These are phyloP conservation scores for Dactylellina haptotyla DNA, from an alignment of 2,329 filamentous ascomycete species.

Conservation along the genomic window DNA sequence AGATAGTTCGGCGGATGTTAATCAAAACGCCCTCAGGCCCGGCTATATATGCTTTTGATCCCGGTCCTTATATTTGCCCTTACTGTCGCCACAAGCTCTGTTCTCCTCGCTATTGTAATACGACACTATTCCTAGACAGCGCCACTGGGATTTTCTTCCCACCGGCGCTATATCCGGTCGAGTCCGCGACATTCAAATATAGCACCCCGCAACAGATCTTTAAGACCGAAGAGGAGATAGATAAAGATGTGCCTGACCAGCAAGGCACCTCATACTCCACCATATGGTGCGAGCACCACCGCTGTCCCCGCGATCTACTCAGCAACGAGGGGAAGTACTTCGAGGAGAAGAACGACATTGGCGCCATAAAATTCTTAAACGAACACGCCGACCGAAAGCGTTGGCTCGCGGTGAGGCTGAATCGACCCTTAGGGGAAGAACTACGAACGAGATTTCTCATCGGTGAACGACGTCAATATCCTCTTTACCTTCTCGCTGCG, in stretches of 20 bases:
- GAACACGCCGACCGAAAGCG: constrained; percentile 22
- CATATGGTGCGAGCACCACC: constrained; percentile 39
- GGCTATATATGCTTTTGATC: neutral
- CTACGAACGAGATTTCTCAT: constrained; percentile 16
- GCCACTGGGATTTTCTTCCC: constrained; percentile 30
- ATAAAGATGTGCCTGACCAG: neutral
- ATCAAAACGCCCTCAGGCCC: no score
- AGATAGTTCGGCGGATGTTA: constrained; percentile 5
- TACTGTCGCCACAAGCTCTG: constrained; percentile 30
- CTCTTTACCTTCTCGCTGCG: constrained; percentile 20
- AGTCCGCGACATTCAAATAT: constrained; percentile 19
- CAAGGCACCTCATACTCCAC: constrained; percentile 29
- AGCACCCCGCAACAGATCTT: neutral
- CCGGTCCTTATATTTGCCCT: constrained; percentile 9
- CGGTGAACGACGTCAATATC: constrained; percentile 19
- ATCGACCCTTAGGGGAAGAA: neutral
- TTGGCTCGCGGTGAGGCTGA: constrained; percentile 7
- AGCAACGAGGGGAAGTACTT: neutral
- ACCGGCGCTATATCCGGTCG: constrained; percentile 7
- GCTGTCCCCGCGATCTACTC: constrained; percentile 38
- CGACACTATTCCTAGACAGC: constrained; percentile 33
- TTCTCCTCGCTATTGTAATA: neutral
- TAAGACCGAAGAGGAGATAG: neutral
- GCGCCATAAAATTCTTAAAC: neutral
- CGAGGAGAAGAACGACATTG: neutral